Base-by-base conservation (phyloP, 2,329 filamentous ascomycete genomes). In the Xenosphaeropsis pyriputrescens region DNA sequence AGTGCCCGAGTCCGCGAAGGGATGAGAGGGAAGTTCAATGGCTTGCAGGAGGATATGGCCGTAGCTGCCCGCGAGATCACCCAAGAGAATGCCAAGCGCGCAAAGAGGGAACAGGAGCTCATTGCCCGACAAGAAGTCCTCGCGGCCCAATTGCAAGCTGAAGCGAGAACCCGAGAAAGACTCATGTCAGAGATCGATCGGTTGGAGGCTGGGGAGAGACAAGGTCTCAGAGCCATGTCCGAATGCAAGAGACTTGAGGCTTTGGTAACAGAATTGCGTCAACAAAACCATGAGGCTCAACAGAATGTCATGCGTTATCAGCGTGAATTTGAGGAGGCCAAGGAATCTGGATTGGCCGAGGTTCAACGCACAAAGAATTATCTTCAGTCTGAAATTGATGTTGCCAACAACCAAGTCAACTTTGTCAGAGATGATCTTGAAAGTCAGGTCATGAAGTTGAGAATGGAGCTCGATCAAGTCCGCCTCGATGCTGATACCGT, bases 31-130 rank as follows among this genome's bases (percentile, higher is more conserved):
- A 93, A 91, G 58, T 82, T 95, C 51, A 75, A 89, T 48, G 76
- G 76, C 42, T 65, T 98, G 30, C 88, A 96, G 58, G 74, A 85
- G 45, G 85, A 95, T 48, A 89, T 96, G 79, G 72, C 77, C 22
- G 67, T 67, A 39, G 83, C 85, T 35, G 79, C 84, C 38, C 75
- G 75, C 34, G 80, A 93, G 43, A 76, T 95, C 43, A 77, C 81
- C 16, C 76, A 83, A 49, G 88, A 96, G 53, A 89, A 88, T 53
- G 75, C 80, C 19, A 69, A 72, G 29, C 88, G 82, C 61, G 75
- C 76, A 50, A 81, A 82, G 60, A 80, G 80, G 54, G 84, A 93
- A 54, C 76, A 84, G 47, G 78, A 85, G 41, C 73, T 84, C 46
- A 66, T 86, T 46, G 85, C 84, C 43, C 68, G 85, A 45, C 83